phyloP scores from a whole-genome alignment of 2,329 filamentous ascomycete species.

The Emmonsiellopsis sp. region DNA sequence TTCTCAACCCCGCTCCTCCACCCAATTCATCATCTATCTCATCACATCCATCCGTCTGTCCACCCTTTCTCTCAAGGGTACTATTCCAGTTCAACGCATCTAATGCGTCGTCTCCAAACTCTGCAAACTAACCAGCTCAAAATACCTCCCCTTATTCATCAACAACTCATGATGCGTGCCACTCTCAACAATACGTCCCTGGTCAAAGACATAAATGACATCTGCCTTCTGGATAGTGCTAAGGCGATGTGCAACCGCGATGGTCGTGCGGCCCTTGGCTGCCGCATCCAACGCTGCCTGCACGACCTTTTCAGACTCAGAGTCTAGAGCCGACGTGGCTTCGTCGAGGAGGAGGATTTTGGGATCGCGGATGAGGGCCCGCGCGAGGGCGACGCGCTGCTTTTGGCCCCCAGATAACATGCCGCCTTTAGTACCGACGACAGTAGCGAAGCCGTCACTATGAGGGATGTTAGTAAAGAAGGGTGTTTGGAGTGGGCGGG shows the following conservation, averaged over 20 bases:
- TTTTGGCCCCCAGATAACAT: slow-evolving; percentile 88
- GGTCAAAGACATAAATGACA: slow-evolving; percentile 92
- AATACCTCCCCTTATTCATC: slow-evolving; percentile 61
- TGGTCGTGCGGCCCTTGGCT: slow-evolving; percentile 76
- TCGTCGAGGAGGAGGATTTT: slow-evolving; percentile 78
- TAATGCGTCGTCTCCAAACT: slow-evolving; percentile 54
- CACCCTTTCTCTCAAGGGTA: too few species aligned
- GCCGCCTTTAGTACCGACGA: slow-evolving; percentile 78
- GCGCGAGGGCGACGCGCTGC: slow-evolving; percentile 86
- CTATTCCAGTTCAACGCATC: too few species aligned
- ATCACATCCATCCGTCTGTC: neutral
- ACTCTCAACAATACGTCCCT: slow-evolving; percentile 73
- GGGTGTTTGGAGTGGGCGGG: neutral
- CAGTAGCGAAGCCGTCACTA: slow-evolving; percentile 68
- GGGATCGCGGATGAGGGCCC: slow-evolving; percentile 81
- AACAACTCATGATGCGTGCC: slow-evolving; percentile 70
- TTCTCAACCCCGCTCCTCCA: too few species aligned
- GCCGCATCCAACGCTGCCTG: slow-evolving; percentile 72
- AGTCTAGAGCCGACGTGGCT: slow-evolving; percentile 50
- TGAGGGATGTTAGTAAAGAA: slow-evolving; percentile 15
- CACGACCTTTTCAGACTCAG: slow-evolving; percentile 41
- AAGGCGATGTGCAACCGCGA: slow-evolving; percentile 85
- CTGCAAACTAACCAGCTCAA: slow-evolving; percentile 71
- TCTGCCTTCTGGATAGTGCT: slow-evolving; percentile 93
- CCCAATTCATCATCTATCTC: neutral